phyloP scores from a whole-genome alignment of 768 basidiomycete genomes.

The Phylloporus scabripes region DNA sequence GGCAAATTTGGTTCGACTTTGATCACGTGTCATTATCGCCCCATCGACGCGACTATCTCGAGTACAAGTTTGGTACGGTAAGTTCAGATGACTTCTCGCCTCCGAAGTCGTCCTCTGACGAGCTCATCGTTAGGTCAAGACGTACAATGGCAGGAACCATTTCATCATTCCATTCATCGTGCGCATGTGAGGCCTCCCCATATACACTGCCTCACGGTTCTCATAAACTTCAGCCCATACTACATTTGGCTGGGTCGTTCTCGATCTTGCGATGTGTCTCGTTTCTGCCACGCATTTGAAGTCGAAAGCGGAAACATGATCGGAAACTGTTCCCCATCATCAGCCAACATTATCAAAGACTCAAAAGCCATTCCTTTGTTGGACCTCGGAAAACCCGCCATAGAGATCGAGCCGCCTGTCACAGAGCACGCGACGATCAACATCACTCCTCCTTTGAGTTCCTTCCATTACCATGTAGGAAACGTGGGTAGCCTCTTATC shows the following conservation, averaged over 20 bases:
- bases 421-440: constrained; percentile 37
- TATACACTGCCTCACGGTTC: neutral
- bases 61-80: constrained; percentile 74
- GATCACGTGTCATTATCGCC: constrained; percentile 51
- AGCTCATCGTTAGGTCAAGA: constrained; percentile 40
- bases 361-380: constrained; percentile 35
- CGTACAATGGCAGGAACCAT: constrained; percentile 66
- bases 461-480: constrained; percentile 58
- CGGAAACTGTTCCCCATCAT: constrained; percentile 43
- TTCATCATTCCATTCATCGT: constrained; percentile 65
- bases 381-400: constrained; percentile 37
- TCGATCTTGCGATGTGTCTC: constrained; percentile 53
- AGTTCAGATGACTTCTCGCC: constrained; percentile 12
- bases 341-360: constrained; percentile 32
- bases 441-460: constrained; percentile 49
- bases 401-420: constrained; percentile 19
- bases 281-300: constrained; percentile 54
- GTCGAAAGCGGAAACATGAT: constrained; percentile 56
- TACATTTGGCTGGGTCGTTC: constrained; percentile 75
- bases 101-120: neutral
- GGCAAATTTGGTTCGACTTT: constrained; percentile 68
- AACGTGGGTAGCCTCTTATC: constrained; percentile 30
- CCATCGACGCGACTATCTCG: constrained; percentile 63
- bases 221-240: constrained; percentile 42
- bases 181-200: constrained; percentile 42